Percentiles rank a stretch among this genome's conserved stretches.
phyloP scores from a whole-genome alignment of 768 basidiomycete species.

The Hericium coralloides region DNA sequence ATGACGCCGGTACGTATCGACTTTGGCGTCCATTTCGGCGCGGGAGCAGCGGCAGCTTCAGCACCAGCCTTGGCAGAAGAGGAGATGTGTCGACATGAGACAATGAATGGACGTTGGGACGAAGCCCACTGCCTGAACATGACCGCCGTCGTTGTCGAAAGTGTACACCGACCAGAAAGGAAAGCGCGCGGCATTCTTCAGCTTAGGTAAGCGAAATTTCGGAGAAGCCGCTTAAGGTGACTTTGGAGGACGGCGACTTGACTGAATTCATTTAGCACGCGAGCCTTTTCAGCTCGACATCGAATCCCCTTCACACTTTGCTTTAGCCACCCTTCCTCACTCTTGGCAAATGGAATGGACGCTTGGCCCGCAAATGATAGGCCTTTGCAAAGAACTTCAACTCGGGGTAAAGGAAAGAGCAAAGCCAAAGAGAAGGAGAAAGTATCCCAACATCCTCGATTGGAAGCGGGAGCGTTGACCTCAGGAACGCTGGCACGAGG shows the following conservation, averaged over 20 bases:
- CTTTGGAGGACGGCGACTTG: too few relatives aligned
- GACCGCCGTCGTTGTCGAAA: neutral
- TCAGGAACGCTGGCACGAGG: slow-evolving; percentile 44
- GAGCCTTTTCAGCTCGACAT: too few relatives aligned
- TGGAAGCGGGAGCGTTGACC: slow-evolving; percentile 48
- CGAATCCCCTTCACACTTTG: too few relatives aligned
- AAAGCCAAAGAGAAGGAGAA: slow-evolving; percentile 23
- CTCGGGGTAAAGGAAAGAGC: slow-evolving; percentile 13
- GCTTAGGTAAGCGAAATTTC: too few relatives aligned
- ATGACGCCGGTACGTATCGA: slow-evolving; percentile 89
- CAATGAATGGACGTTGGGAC: slow-evolving; percentile 28
- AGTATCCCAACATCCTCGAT: slow-evolving; percentile 36
- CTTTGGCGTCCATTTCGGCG: slow-evolving; percentile 69
- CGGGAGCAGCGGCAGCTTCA: slow-evolving; percentile 19
- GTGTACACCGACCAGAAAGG: neutral
- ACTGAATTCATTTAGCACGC: too few relatives aligned
- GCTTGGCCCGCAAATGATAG: slow-evolving; percentile 4
- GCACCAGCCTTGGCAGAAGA: slow-evolving; percentile 27
- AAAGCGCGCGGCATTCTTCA: neutral
- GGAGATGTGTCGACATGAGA: slow-evolving; percentile 35
- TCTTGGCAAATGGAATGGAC: slow-evolving; percentile 9
- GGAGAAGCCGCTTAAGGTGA: too few relatives aligned
- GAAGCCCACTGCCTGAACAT: slow-evolving; percentile 39
- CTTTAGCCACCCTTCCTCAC: too few relatives aligned
- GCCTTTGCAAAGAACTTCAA: neutral